Conservation (phyloP, 441 rosid species). For the Gossypium schwendimanii region DNA sequence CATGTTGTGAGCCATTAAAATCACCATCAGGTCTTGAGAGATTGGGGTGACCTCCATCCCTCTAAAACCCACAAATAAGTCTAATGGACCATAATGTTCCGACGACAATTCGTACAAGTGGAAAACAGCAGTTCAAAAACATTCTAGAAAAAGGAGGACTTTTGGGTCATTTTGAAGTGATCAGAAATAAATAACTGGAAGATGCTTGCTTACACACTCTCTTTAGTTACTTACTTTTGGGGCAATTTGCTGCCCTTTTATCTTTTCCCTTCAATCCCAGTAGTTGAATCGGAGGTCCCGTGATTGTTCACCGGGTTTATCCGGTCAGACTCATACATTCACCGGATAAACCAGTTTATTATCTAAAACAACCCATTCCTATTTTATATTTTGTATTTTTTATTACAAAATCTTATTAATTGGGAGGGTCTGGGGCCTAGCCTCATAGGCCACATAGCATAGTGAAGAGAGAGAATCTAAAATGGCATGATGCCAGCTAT, state of each 20-base stretch:
- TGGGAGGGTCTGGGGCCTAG: not conserved
- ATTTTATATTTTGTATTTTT: not conserved
- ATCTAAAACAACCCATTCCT: not conserved
- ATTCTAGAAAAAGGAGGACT: slow-evolving; percentile 10
- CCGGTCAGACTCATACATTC: slow-evolving; percentile 22
- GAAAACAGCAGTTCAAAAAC: not conserved
- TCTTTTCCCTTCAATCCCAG: slow-evolving; percentile 21
- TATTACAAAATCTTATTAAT: not conserved
- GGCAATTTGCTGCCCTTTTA: slow-evolving; percentile 32
- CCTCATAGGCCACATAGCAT: slow-evolving; percentile 18
- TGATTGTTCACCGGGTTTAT: slow-evolving; percentile 28
- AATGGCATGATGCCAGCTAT: slow-evolving; percentile 69
- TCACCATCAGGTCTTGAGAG: not conserved
- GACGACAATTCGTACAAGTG: too few relatives aligned
- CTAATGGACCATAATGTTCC: not conserved
- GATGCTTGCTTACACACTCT: not conserved
- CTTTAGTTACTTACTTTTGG: slow-evolving; percentile 20
- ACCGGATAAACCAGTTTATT: slow-evolving; percentile 26
- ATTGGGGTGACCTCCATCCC: not conserved
- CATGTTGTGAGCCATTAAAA: not conserved
- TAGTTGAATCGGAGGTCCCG: slow-evolving; percentile 44
- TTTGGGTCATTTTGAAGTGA: not conserved
- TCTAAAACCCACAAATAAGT: not conserved
- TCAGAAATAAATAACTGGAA: slow-evolving; percentile 21
- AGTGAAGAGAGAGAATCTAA: slow-evolving; percentile 31